phyloP scores from a whole-genome alignment of 1,139 yeast genomes.

The Protomyces arabidopsidicola region DNA sequence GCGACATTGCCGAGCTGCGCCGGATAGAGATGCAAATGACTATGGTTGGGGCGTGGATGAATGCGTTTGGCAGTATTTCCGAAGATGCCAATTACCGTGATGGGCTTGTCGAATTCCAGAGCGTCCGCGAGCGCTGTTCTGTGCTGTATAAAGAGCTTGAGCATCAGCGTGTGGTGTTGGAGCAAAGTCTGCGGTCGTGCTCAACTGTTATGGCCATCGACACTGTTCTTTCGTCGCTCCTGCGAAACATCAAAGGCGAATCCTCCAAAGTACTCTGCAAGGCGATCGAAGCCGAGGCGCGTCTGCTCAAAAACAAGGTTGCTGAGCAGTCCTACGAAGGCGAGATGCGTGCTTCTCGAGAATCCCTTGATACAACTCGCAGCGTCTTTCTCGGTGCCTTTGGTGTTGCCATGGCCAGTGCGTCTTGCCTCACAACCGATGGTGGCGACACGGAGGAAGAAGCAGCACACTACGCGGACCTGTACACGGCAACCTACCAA shows the following conservation, averaged over 20 bases:
- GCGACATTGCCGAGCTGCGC: slow-evolving; percentile 9
- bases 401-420: slow-evolving; percentile 1
- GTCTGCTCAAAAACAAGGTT: slow-evolving; percentile 6
- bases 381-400: slow-evolving; percentile 3
- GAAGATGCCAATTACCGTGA: slow-evolving; percentile 10
- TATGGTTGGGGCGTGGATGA: slow-evolving; percentile 13
- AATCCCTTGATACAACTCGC: background rate
- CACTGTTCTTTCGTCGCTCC: slow-evolving; percentile 11
- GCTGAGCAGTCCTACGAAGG: slow-evolving; percentile 15
- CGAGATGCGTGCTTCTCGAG: slow-evolving; percentile 7
- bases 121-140: slow-evolving; percentile 3
- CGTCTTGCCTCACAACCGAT: slow-evolving; percentile 20
- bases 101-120: slow-evolving; percentile 8
- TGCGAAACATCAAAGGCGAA: slow-evolving; percentile 22
- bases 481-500: slow-evolving; percentile 10
- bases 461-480: background rate
- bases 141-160: slow-evolving; percentile 7
- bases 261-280: slow-evolving; percentile 8
- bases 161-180: slow-evolving; percentile 7
- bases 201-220: slow-evolving; percentile 22
- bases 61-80: slow-evolving; percentile 8
- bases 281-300: slow-evolving; percentile 23
- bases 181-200: slow-evolving; percentile 18
- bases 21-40: slow-evolving; percentile 2
- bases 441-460: slow-evolving; percentile 20